Evolutionary conservation across 2,329 filamentous ascomycete species (phyloP), one percentile per base, ranked within the genome.

Genomic region (Madurella mycetomatis): DNA sequence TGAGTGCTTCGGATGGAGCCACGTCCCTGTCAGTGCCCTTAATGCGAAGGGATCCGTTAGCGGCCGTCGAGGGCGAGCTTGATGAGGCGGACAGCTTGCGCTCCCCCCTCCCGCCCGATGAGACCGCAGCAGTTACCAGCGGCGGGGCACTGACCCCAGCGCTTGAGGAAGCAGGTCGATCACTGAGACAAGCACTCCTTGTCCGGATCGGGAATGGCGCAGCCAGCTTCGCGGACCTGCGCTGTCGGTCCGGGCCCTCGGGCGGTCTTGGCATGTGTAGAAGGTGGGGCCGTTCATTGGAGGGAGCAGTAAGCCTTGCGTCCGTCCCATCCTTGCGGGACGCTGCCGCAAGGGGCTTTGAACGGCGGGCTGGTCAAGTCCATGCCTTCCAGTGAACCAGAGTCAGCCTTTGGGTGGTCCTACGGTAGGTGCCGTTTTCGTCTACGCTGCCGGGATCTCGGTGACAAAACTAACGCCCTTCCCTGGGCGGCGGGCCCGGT

Each of bases 201-300:
- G 48, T 61, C 57, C 40, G 44, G 16, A 62, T 61, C 55, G 55
- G 58, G 61, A 52, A 57, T 58, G 54, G 53, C 50, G 55, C 47
- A 48, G 52, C 41, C 49, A 39, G 49, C 47, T 42, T 17, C 48
- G 59, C 52, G 34, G 51, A 7, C 59, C 39, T 44, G 37, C 49
- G 44, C 49, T 34, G 55, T 57, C 51, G 52, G 56, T 52, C 56
- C 53, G 56, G 58, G 47, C 49, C 52, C 51, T 57, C 49, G 56
- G 56, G 52, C 46, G 43, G 52, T 25, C 56, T 60, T 60, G 58
- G 56, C 58, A 32, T 47, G 45, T 47, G 30, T 19, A 34, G 34
- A 16, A 30, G 48, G 47, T 45, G 57, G 51, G 42, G 45, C 41
- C 18, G 48, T 47, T 44, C 11, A 37, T 18, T 19, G 40, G 7